Conservation (phyloP, 1,139 yeast genomes). For the Geotrichum carabidarum region DNA sequence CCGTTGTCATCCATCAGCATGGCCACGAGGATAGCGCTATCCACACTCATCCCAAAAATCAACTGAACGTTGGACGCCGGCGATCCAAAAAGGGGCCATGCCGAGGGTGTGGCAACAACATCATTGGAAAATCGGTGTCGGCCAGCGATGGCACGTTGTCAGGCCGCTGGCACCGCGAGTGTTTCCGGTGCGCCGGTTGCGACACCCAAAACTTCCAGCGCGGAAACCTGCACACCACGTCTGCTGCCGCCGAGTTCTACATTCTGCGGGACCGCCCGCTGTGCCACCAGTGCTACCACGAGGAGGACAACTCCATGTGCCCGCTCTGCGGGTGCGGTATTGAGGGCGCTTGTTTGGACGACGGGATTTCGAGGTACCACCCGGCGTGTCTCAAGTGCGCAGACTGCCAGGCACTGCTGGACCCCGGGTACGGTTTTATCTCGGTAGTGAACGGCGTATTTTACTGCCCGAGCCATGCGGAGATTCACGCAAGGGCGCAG, state of each 20-base stretch:
- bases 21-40: not conserved
- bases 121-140: conserved; percentile 56
- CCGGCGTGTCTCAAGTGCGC: conserved; percentile 35
- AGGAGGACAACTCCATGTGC: conserved; percentile 69
- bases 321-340: conserved; percentile 65
- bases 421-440: conserved; percentile 10
- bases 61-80: not conserved
- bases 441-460: conserved; percentile 32
- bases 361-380: conserved; percentile 31
- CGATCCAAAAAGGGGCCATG: conserved; percentile 18
- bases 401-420: conserved; percentile 28
- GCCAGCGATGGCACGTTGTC: conserved; percentile 76
- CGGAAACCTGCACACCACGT: conserved; percentile 21
- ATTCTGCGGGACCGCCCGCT: conserved; percentile 77
- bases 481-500: conserved; percentile 17
- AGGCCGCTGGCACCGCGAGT: conserved; percentile 91
- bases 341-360: conserved; percentile 69
- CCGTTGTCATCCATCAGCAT: not conserved
- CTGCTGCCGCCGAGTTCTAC: conserved; percentile 57
- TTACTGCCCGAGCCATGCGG: conserved; percentile 28
- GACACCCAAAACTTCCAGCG: conserved; percentile 31
- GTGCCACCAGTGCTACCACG: conserved; percentile 75
- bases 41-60: not conserved
- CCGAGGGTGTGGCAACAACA: conserved; percentile 49
- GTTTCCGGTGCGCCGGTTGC: conserved; percentile 72